phyloP scores from a whole-genome alignment of 1,284 basidiomycete genomes.

The Macrocybe sp. region DNA sequence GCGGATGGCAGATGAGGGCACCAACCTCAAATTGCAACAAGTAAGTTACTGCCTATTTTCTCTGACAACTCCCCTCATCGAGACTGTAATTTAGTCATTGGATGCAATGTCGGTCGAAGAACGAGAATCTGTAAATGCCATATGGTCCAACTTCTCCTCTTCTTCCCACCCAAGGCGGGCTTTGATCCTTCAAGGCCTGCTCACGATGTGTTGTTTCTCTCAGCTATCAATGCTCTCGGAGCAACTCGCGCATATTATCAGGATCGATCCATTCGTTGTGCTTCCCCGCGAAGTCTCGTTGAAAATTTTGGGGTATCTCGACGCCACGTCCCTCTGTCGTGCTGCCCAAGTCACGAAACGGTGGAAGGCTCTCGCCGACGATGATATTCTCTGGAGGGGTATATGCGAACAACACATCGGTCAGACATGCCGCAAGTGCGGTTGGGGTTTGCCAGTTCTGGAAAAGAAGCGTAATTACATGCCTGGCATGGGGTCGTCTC shows the following conservation, averaged over 20 bases:
- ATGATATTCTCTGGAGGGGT: constrained; percentile 92
- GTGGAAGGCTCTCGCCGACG: constrained; percentile 92
- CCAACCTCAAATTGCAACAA: constrained; percentile 89
- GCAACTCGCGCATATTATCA: constrained; percentile 86
- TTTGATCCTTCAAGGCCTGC: constrained; percentile 92
- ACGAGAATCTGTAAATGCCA: constrained; percentile 83
- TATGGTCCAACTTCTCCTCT: constrained; percentile 97
- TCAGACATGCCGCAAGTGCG: constrained; percentile 95
- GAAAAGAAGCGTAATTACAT: constrained; percentile 61
- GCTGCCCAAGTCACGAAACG: constrained; percentile 89
- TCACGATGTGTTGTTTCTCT: constrained; percentile 99
- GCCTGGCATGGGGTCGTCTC: constrained; percentile 28
- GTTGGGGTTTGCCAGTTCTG: constrained; percentile 94
- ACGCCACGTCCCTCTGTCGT: constrained; percentile 92
- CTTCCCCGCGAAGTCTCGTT: constrained; percentile 91
- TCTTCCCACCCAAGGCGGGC: constrained; percentile 88
- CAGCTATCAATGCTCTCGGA: constrained; percentile 97
- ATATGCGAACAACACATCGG: constrained; percentile 99
- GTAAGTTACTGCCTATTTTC: constrained; percentile 39
- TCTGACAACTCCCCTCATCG: background rate
- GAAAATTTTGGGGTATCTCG: constrained; percentile 88
- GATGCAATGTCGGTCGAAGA: constrained; percentile 90
- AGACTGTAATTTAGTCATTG: constrained; percentile 60
- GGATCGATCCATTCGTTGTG: constrained; percentile 91
- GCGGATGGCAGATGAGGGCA: constrained; percentile 96